These are phyloP conservation scores for Phytopythium helicoides DNA, from an alignment of 352 stramenopile genomes.

Conservation along the genomic window DNA sequence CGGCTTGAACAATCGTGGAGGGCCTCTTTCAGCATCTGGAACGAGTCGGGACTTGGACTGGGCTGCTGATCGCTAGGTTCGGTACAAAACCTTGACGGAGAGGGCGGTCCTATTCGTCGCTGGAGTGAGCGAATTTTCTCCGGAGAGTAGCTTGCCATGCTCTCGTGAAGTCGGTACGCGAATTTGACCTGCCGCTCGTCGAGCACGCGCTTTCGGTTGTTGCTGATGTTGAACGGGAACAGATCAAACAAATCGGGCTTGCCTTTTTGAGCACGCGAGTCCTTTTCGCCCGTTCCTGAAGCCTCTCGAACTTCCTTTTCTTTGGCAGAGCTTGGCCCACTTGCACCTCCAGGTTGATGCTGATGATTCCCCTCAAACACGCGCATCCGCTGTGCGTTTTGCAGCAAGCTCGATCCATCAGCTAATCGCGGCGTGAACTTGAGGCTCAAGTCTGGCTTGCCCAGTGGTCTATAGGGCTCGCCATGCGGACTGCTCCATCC, in stretches of 20 bases:
- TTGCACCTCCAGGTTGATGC: background rate
- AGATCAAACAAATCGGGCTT: conserved; percentile 17
- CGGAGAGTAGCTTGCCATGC: conserved; percentile 47
- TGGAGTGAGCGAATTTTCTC: conserved; percentile 31
- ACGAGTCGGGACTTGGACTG: conserved; percentile 25
- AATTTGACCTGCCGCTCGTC: conserved; percentile 58
- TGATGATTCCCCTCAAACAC: conserved; percentile 12
- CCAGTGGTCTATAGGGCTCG: conserved; percentile 65
- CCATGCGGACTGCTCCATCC: conserved; percentile 74
- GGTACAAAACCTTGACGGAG: background rate
- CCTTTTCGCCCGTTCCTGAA: background rate
- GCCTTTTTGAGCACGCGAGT: background rate
- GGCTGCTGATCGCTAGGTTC: background rate
- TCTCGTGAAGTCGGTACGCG: conserved; percentile 41
- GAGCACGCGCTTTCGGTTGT: conserved; percentile 28
- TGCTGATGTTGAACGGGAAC: conserved; percentile 33
- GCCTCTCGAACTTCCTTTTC: conserved; percentile 12
- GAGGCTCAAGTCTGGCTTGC: conserved; percentile 61
- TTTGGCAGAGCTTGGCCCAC: conserved; percentile 10
- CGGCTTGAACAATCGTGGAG: conserved; percentile 50
- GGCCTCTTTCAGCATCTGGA: conserved; percentile 43
- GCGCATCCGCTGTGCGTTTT: conserved; percentile 32
- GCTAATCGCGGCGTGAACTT: conserved; percentile 61
- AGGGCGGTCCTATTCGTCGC: conserved; percentile 7
- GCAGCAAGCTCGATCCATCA: conserved; percentile 24